Percentiles rank a stretch among this genome's conserved stretches.
Conservation (phyloP, 2,329 filamentous ascomycete species). For the Trichoderma sp. region DNA sequence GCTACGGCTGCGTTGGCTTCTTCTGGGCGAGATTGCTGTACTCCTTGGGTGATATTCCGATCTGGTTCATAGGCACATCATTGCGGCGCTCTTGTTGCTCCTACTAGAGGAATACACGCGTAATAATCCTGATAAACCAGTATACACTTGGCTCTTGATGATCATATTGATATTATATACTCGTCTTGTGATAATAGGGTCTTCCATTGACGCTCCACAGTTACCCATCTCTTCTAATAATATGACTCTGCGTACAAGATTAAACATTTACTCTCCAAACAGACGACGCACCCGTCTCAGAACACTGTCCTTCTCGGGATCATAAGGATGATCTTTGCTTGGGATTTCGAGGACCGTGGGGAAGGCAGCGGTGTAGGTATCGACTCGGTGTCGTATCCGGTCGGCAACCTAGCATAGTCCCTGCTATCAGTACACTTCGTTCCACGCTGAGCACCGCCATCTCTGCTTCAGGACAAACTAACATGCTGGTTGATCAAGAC, state of each 20-base stretch:
- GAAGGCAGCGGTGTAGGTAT: slow-evolving; percentile 91
- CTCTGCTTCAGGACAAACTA: slow-evolving; percentile 31
- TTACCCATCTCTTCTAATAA: neutral
- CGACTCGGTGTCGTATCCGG: slow-evolving; percentile 84
- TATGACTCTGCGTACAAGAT: neutral
- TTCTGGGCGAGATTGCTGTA: slow-evolving; percentile 10
- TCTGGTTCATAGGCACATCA: slow-evolving; percentile 7
- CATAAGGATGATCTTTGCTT: slow-evolving; percentile 98
- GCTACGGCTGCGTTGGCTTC: neutral
- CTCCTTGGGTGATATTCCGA: neutral
- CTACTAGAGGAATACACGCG: neutral
- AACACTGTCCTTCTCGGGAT: slow-evolving; percentile 98
- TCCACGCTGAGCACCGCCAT: too few species aligned
- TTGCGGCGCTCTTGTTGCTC: neutral
- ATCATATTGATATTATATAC: neutral
- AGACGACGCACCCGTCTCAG: slow-evolving; percentile 74
- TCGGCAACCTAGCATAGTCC: slow-evolving; percentile 87
- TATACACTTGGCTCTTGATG: neutral
- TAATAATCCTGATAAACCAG: neutral
- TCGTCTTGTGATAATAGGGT: neutral
- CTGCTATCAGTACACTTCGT: slow-evolving; percentile 24
- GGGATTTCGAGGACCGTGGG: slow-evolving; percentile 96
- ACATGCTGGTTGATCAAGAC: slow-evolving; percentile 98
- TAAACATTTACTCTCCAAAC: slow-evolving; percentile 60
- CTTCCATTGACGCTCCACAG: neutral